Evolutionary conservation across 257 asterid species (phyloP).

Genomic region (Jaltomata sinuosa): DNA sequence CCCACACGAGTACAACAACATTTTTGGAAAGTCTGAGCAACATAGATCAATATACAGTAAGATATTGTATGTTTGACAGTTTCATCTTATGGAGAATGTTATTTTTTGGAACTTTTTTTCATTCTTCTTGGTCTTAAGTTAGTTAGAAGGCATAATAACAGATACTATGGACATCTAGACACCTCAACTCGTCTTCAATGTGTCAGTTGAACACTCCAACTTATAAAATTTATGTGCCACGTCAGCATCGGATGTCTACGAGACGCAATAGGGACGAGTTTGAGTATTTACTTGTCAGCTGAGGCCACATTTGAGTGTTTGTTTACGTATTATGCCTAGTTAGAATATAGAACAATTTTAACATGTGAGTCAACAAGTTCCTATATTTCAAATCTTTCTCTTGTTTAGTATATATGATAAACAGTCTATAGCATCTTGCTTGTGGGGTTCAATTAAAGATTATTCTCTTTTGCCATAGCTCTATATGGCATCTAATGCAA

Average conservation of each 20-base stretch:
- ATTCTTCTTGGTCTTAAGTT: neutral
- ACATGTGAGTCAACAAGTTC: neutral
- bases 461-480: neutral
- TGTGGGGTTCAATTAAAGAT: constrained; percentile 1
- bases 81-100: neutral
- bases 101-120: too few relatives aligned
- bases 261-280: too few relatives aligned
- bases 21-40: neutral
- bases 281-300: too few relatives aligned
- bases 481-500: neutral
- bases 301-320: too few relatives aligned
- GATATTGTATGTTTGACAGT: neutral
- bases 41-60: neutral
- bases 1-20: neutral
- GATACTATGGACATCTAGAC: too few relatives aligned
- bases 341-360: neutral
- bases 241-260: too few relatives aligned
- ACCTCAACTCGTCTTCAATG: too few relatives aligned
- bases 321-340: too few relatives aligned
- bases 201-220: too few relatives aligned
- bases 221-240: too few relatives aligned
- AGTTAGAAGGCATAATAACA: too few relatives aligned
- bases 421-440: neutral
- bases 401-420: neutral
- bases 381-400: neutral